phyloP scores from a whole-genome alignment of 73 alveolate species.

The Paramecium biaurelia region DNA sequence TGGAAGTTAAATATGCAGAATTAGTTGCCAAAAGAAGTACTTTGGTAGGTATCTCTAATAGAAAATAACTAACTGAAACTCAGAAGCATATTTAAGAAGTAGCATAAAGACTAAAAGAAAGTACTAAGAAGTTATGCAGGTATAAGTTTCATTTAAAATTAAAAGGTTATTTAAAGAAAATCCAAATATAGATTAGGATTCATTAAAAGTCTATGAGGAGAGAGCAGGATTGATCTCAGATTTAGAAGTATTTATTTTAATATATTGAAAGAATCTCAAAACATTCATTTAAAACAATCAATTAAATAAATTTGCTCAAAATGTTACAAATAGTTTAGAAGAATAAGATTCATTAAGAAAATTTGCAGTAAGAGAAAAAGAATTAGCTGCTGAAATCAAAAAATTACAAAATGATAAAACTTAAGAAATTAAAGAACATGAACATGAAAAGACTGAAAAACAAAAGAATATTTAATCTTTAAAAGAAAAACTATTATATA shows the following conservation, averaged over 20 bases:
- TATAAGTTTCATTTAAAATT: neutral
- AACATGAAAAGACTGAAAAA: slow-evolving; percentile 29
- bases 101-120: slow-evolving; percentile 57
- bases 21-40: slow-evolving; percentile 9
- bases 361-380: slow-evolving; percentile 55
- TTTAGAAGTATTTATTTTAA: slow-evolving; percentile 1
- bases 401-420: slow-evolving; percentile 41
- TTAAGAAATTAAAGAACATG: slow-evolving; percentile 55
- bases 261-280: neutral
- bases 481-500: slow-evolving; percentile 58
- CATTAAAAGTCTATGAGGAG: slow-evolving; percentile 53
- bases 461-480: slow-evolving; percentile 49
- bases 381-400: slow-evolving; percentile 50
- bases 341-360: slow-evolving; percentile 61
- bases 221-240: slow-evolving; percentile 56
- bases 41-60: slow-evolving; percentile 50
- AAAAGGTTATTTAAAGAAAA: neutral
- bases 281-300: slow-evolving; percentile 14
- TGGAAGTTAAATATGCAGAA: slow-evolving; percentile 53
- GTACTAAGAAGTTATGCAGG: slow-evolving; percentile 67
- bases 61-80: slow-evolving; percentile 39
- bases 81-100: slow-evolving; percentile 43
- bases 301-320: slow-evolving; percentile 46
- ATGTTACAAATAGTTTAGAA: slow-evolving; percentile 48
- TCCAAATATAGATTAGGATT: slow-evolving; percentile 59